Percentiles rank a stretch among this genome's conserved stretches.
Conservation (phyloP, 805 yeast genomes). For the Candida railenensis region DNA sequence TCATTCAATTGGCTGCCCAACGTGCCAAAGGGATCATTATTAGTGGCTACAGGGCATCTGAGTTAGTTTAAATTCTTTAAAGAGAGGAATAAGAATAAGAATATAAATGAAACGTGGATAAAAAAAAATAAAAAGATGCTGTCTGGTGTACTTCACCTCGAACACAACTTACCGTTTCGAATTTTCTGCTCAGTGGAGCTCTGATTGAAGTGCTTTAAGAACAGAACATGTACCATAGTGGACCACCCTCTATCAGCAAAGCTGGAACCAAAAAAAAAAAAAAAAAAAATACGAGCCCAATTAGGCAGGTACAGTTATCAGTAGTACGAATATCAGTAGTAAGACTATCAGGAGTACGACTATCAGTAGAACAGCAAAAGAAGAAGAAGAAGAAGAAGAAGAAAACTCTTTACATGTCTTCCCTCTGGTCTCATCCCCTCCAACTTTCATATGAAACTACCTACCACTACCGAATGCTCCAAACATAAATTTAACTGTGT, state of each 20-base stretch:
- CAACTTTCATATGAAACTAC: too few species aligned
- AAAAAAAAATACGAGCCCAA: background rate
- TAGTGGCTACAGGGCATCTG: constrained; percentile 39
- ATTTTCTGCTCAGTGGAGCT: constrained; percentile 15
- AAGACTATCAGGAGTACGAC: too few species aligned
- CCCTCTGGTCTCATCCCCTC: too few species aligned
- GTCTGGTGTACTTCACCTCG: too few species aligned
- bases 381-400: background rate
- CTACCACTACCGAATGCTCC: too few species aligned
- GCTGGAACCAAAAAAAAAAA: background rate
- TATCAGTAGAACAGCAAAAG: background rate
- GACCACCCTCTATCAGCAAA: too few species aligned
- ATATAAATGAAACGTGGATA: background rate
- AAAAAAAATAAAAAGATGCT: background rate
- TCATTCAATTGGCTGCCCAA: constrained; percentile 55
- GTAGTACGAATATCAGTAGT: too few species aligned
- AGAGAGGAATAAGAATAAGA: background rate
- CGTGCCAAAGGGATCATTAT: constrained; percentile 54
- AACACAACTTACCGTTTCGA: constrained; percentile 17
- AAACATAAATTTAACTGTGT: too few species aligned
- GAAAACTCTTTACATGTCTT: too few species aligned
- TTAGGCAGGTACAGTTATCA: too few species aligned
- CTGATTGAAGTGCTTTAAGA: constrained; percentile 1
- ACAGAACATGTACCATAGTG: constrained; percentile 1
- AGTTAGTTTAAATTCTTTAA: background rate